Percentiles rank a stretch among this genome's conserved stretches.
Conservation (phyloP, 192 early-diverging fungal genomes). For the Ambispora gerdemannii region DNA sequence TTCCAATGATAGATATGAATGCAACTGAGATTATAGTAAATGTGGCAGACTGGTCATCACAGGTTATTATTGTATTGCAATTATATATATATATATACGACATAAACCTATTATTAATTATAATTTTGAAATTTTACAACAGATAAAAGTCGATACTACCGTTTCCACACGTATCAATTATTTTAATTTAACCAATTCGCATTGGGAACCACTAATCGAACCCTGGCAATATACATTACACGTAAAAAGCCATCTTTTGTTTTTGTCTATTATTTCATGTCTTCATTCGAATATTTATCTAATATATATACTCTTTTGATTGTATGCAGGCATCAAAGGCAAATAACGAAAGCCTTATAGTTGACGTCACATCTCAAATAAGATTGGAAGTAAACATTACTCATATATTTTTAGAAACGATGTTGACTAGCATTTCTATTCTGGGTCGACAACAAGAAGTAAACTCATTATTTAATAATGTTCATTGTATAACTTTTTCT, state of each 20-base stretch:
- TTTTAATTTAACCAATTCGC: constrained; percentile 96
- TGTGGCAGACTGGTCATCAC: constrained; percentile 79
- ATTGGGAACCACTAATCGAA: constrained; percentile 97
- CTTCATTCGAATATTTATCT: background rate
- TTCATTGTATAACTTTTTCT: too few relatives aligned
- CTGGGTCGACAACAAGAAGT: constrained; percentile 43
- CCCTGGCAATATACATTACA: constrained; percentile 75
- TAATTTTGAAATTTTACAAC: background rate
- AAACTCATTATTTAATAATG: background rate
- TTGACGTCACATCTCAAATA: constrained; percentile 69
- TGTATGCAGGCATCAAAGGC: constrained; percentile 34
- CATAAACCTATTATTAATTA: background rate
- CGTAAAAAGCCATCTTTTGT: constrained; percentile 27
- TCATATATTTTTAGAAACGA: constrained; percentile 75
- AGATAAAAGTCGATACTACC: constrained; percentile 60
- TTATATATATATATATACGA: constrained; percentile 16
- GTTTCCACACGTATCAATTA: constrained; percentile 80
- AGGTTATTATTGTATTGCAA: constrained; percentile 42
- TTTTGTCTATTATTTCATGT: background rate
- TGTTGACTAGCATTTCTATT: constrained; percentile 55
- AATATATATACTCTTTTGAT: background rate
- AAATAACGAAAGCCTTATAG: constrained; percentile 40
- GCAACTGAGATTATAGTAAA: constrained; percentile 78
- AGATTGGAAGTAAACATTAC: constrained; percentile 83
- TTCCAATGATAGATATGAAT: constrained; percentile 85